Percentiles rank a stretch among this genome's conserved stretches.
These are phyloP conservation scores for Sanghuangporus weigelae DNA, from an alignment of 1,284 basidiomycete genomes.

Conservation along the genomic window DNA sequence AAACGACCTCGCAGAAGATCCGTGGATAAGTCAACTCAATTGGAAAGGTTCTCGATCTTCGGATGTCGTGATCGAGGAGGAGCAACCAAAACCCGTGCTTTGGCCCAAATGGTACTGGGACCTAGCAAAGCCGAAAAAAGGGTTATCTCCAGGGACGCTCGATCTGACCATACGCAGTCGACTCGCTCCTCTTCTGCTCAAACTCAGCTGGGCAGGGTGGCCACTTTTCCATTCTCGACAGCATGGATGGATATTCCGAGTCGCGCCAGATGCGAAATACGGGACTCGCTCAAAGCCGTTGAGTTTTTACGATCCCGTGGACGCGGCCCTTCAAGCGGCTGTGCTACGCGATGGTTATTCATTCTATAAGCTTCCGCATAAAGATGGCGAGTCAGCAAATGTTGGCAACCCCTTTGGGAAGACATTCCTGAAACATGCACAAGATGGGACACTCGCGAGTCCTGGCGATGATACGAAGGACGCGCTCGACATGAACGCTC, in stretches of 20 bases:
- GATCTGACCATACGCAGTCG: constrained; percentile 86
- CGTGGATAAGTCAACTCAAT: constrained; percentile 64
- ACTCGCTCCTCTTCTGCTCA: constrained; percentile 81
- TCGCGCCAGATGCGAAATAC: constrained; percentile 39
- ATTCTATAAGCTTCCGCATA: constrained; percentile 95
- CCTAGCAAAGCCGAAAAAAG: constrained; percentile 67
- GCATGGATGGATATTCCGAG: constrained; percentile 90
- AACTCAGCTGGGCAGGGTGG: constrained; percentile 83
- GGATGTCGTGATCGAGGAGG: background rate
- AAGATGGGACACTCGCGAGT: constrained; percentile 79
- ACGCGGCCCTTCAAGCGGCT: constrained; percentile 48
- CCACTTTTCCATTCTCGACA: constrained; percentile 85
- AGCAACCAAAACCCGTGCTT: constrained; percentile 28
- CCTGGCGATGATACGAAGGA: constrained; percentile 76
- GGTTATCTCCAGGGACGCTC: constrained; percentile 57
- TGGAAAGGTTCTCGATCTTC: constrained; percentile 39
- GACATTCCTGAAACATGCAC: constrained; percentile 83
- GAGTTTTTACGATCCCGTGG: constrained; percentile 56
- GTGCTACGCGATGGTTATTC: constrained; percentile 40
- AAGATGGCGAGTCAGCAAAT: constrained; percentile 90
- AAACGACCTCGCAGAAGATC: constrained; percentile 32
- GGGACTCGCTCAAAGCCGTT: constrained; percentile 40
- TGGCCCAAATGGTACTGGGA: constrained; percentile 99
- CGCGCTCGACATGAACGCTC: constrained; percentile 89
- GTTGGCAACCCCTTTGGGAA: constrained; percentile 92